phyloP scores from a whole-genome alignment of 257 asterid species.

The Solanum gracilifrons region DNA sequence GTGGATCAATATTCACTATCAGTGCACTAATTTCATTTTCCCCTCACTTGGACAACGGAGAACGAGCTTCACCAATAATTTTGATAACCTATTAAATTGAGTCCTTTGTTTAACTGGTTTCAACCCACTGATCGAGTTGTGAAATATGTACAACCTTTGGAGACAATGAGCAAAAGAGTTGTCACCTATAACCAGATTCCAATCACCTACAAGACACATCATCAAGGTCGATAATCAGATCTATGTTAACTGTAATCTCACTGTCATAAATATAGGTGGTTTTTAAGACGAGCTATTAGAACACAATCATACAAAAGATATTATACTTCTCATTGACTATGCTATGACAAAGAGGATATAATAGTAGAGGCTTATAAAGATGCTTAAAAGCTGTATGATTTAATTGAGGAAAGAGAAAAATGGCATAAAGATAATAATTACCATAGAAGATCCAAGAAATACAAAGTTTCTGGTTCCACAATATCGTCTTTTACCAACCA shows the following conservation, averaged over 20 bases:
- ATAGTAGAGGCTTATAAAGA: background rate
- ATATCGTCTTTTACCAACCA: conserved; percentile 16
- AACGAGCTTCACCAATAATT: no score
- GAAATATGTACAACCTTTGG: no score
- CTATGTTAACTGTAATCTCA: background rate
- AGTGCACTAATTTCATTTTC: no score
- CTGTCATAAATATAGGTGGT: background rate
- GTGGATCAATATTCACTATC: no score
- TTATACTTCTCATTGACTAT: background rate
- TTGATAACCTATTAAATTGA: no score
- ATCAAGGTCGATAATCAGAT: background rate
- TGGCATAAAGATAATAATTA: background rate
- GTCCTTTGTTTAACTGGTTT: no score
- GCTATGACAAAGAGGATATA: no score
- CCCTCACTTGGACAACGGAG: no score
- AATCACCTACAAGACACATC: background rate
- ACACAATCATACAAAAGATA: background rate
- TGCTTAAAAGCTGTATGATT: background rate
- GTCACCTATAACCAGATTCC: background rate
- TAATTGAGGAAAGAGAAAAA: background rate
- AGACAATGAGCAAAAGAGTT: no score
- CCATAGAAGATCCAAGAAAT: background rate
- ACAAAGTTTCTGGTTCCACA: conserved; percentile 19
- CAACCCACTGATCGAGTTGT: no score
- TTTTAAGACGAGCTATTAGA: background rate